Evolutionary conservation across 129 eudicot genomes (phyloP).

Genomic region (Saposhnikovia divaricata): DNA sequence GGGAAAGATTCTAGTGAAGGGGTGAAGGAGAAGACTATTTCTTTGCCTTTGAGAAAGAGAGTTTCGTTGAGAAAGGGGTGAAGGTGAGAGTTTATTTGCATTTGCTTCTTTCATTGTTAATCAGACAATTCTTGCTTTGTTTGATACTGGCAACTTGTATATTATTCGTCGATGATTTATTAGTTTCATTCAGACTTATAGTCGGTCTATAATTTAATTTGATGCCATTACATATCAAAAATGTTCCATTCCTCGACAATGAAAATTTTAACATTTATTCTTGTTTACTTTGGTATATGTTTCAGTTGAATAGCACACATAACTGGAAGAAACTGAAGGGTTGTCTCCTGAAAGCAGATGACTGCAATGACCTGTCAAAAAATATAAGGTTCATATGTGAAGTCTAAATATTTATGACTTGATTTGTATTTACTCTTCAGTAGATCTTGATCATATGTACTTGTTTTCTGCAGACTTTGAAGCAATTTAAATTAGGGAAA

Average conservation of each 20-base stretch:
- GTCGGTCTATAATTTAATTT: neutral
- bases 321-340: constrained; percentile 77
- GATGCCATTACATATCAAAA: neutral
- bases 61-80: constrained; percentile 27
- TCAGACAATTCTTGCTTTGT: constrained; percentile 77
- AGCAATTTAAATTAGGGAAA: constrained; percentile 54
- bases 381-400: constrained; percentile 48
- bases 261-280: neutral
- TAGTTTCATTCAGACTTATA: neutral
- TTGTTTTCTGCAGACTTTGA: constrained; percentile 51
- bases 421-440: neutral
- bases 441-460: neutral
- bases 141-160: constrained; percentile 56
- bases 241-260: neutral
- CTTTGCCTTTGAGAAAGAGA: constrained; percentile 51
- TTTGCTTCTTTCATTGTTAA: constrained; percentile 62
- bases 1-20: neutral
- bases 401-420: neutral
- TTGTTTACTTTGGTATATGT: constrained; percentile 17
- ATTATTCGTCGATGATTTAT: neutral
- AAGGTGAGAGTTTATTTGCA: constrained; percentile 58
- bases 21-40: neutral
- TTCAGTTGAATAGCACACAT: constrained; percentile 63
- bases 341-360: constrained; percentile 72
- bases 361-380: constrained; percentile 53